phyloP scores from a whole-genome alignment of 2,329 filamentous ascomycete species.

The Mycosphaerella arachidis region DNA sequence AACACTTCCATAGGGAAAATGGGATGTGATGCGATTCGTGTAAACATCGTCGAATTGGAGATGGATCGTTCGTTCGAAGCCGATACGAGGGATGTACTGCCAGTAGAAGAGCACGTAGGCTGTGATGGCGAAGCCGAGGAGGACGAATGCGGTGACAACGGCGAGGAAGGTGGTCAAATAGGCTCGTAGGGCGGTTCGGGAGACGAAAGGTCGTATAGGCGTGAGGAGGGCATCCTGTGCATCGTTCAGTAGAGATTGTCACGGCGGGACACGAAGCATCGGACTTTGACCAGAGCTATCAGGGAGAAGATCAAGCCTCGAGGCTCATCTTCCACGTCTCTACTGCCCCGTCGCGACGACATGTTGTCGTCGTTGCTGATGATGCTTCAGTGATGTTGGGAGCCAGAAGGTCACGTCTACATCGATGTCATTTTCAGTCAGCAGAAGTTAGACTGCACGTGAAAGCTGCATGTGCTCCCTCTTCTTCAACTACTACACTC shows the following conservation, averaged over 20 bases:
- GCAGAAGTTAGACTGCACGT: background rate
- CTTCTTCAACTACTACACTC: background rate
- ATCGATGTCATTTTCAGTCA: background rate
- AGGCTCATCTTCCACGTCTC: constrained; percentile 9
- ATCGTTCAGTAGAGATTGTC: constrained; percentile 14
- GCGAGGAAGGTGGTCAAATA: constrained; percentile 59
- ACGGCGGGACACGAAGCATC: background rate
- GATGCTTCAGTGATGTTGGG: background rate
- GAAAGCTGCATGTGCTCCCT: background rate
- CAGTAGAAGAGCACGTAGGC: constrained; percentile 66
- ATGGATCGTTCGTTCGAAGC: constrained; percentile 58
- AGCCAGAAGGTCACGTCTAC: background rate
- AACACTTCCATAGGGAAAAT: constrained; percentile 50
- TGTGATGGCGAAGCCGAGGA: constrained; percentile 55
- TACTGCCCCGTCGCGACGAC: background rate
- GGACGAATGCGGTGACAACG: constrained; percentile 47
- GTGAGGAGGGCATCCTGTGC: constrained; percentile 39
- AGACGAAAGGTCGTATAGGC: constrained; percentile 54
- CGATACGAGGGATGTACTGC: constrained; percentile 62
- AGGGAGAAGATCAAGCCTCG: constrained; percentile 9
- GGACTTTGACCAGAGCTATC: constrained; percentile 3
- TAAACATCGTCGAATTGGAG: constrained; percentile 58
- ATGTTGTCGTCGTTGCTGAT: background rate
- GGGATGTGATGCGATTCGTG: constrained; percentile 12
- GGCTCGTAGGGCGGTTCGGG: constrained; percentile 58